Evolutionary conservation across 176 grass and related monocot genomes (phyloP).

Genomic region (Lolium perenne): DNA sequence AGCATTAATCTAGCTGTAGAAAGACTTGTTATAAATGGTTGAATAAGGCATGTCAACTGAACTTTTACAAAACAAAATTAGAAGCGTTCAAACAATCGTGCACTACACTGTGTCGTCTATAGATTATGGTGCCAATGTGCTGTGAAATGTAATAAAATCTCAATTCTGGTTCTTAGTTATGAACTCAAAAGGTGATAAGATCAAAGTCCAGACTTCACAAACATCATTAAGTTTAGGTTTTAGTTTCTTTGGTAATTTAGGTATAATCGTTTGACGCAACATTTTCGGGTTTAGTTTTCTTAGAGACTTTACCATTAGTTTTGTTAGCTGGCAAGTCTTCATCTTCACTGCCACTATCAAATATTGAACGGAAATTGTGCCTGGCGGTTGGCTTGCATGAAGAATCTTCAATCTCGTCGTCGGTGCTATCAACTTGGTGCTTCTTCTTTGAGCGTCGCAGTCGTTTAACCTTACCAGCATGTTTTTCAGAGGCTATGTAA

Average conservation of each 20-base stretch:
- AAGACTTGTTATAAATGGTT: background rate
- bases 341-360: constrained; percentile 74
- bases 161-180: background rate
- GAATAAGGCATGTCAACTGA: constrained; percentile 14
- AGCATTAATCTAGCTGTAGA: background rate
- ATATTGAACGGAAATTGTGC: constrained; percentile 2
- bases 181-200: background rate
- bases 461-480: constrained; percentile 5
- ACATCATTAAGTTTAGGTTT: background rate
- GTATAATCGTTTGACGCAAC: constrained; percentile 3
- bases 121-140: constrained; percentile 16
- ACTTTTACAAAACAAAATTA: background rate
- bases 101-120: background rate
- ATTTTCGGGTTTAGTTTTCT: background rate
- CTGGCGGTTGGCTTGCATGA: constrained; percentile 48
- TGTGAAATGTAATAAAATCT: background rate
- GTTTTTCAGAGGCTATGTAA: constrained; percentile 39
- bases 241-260: too few species aligned
- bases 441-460: constrained; percentile 53
- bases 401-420: constrained; percentile 35
- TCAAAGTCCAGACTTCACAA: background rate
- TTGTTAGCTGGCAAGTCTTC: constrained; percentile 61
- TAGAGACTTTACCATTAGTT: constrained; percentile 25
- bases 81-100: background rate
- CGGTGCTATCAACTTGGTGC: constrained; percentile 50